Evolutionary conservation across 352 stramenopile genomes (phyloP), one percentile per base, ranked within the genome.

Genomic region (Phytophthora europaea): DNA sequence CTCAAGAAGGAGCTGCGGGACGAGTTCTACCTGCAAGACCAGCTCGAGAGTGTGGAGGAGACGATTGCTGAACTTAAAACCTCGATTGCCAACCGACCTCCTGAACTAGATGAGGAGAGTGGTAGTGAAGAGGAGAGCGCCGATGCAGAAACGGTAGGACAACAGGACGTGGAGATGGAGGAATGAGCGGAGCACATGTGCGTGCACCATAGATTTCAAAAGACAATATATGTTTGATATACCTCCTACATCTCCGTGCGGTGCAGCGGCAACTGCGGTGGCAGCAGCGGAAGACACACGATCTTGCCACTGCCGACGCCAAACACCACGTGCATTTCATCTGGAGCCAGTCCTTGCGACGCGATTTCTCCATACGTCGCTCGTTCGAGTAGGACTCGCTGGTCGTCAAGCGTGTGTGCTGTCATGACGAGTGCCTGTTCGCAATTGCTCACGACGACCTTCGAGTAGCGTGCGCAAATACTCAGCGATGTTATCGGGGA

Each of bases 121-220:
- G 77, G 76, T 8, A 80, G 84, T 28, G 75, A 87, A 9, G 69
- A 83, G 22, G 78, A 80, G 34, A 61, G 55, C 51, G 71, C 50
- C 38, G 65, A 80, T 4, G 69, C 70, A 23, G 73, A 75, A 40
- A 65, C 72, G 26, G 65, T 78, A 70, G 79, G 78, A 75, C 67
- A 86, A 33, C 80, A 94, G 59, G 88, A 95, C 55, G 86, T 95
- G 47, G 89, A 94, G 43, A 96, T 96, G 89, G 86, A 94, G 70
- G 85, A 85, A 73, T 92, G 73, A 89, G 64, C 64, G 65, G 72
- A 69, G 64, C 67, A 68, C 63, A 70, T 57, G 15, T 36, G 57
- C 66, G 47, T 63, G 36, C 50, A 56, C 26, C 36, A 88, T 87
- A 91, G 71, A 86, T 88, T 85, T 82, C 78, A 66, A 70, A 67